These are phyloP conservation scores for Colletotrichum filicis DNA, from an alignment of 2,329 filamentous ascomycete species.

Conservation along the genomic window DNA sequence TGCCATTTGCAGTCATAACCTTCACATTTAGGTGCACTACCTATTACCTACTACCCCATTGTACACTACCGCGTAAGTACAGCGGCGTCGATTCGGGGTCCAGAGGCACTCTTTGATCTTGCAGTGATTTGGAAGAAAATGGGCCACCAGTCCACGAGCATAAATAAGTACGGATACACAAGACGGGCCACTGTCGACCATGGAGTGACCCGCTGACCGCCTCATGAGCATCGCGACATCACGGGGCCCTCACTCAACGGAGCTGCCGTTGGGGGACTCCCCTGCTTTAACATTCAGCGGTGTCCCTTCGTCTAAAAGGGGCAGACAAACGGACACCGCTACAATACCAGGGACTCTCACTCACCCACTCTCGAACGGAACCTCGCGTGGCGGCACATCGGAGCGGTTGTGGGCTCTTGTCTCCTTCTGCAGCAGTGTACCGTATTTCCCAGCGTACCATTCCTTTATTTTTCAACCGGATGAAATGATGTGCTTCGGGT, in stretches of 20 bases:
- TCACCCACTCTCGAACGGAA: neutral
- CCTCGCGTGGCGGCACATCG: constrained; percentile 6
- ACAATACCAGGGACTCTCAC: neutral
- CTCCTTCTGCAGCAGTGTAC: constrained; percentile 19
- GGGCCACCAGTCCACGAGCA: neutral
- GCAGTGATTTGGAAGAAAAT: constrained; percentile 16
- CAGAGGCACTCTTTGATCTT: constrained; percentile 7
- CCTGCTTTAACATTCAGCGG: constrained; percentile 14
- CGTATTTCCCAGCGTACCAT: constrained; percentile 1
- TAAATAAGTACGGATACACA: neutral
- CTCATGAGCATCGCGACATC: constrained; percentile 14
- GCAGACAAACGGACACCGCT: constrained; percentile 8
- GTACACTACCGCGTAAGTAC: neutral
- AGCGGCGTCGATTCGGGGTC: constrained; percentile 23
- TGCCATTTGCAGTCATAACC: constrained; percentile 3
- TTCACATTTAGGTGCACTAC: neutral
- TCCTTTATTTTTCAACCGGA: neutral
- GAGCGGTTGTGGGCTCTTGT: neutral
- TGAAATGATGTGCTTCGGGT: constrained; percentile 18
- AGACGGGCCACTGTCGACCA: neutral
- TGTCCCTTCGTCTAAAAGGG: constrained; percentile 6
- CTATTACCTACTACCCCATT: neutral
- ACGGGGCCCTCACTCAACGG: constrained; percentile 5
- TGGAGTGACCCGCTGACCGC: constrained; percentile 5
- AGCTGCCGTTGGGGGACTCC: constrained; percentile 18